Evolutionary conservation across 768 basidiomycete genomes (phyloP).

Genomic region (Boletellus emodensis): DNA sequence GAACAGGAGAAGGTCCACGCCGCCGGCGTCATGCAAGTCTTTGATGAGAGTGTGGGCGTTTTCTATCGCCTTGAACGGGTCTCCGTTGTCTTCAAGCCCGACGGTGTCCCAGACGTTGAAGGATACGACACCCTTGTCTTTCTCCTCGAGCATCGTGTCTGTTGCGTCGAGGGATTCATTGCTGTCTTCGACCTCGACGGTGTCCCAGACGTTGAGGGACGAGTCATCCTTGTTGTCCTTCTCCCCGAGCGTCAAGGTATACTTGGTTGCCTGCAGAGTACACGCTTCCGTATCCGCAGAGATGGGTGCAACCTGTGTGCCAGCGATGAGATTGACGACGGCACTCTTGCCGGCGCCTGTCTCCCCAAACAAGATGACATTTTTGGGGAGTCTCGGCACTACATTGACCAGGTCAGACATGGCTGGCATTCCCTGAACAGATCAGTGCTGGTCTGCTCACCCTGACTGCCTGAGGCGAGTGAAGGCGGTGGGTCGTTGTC

Average conservation of each 20-base stretch:
- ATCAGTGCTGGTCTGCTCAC: background rate
- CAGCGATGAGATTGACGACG: background rate
- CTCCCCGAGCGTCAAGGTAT: background rate
- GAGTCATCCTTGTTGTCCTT: background rate
- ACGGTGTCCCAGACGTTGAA: conserved; percentile 1
- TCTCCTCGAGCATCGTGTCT: background rate
- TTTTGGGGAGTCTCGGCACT: background rate
- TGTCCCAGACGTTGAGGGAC: conserved; percentile 1
- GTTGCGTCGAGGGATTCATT: too few relatives aligned
- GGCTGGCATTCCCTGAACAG: too few relatives aligned
- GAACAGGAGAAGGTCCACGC: background rate
- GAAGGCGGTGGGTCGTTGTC: background rate
- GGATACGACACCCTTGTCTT: background rate
- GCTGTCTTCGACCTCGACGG: background rate
- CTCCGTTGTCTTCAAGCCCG: background rate
- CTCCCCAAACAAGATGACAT: conserved; percentile 7
- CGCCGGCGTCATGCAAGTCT: background rate
- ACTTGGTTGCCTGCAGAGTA: background rate
- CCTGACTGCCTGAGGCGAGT: background rate
- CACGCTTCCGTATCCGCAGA: background rate
- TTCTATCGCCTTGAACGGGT: background rate
- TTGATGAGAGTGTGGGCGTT: background rate
- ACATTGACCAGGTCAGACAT: background rate
- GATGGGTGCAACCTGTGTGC: background rate
- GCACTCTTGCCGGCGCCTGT: conserved; percentile 5